Conservation (phyloP, 2,329 filamentous ascomycete species). For the Colletotrichum sp. region DNA sequence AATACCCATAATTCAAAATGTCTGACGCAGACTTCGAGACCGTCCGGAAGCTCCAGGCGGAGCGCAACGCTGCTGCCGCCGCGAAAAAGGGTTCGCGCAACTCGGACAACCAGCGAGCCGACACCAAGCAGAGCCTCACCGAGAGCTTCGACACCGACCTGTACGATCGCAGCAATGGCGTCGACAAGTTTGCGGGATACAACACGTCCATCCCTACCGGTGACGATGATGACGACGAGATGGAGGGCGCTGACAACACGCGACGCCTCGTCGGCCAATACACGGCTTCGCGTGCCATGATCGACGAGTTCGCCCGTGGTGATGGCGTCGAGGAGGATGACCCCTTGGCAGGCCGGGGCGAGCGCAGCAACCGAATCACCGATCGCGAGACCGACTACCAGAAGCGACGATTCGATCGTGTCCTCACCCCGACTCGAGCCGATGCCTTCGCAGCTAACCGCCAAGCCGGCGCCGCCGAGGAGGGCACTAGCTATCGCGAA, state of each 20-base stretch:
- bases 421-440: conserved; percentile 82
- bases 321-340: conserved; percentile 91
- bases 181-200: conserved; percentile 87
- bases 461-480: conserved; percentile 68
- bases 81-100: conserved; percentile 82
- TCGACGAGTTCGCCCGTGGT: conserved; percentile 91
- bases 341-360: conserved; percentile 78
- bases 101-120: conserved; percentile 84
- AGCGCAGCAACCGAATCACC: conserved; percentile 88
- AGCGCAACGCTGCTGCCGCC: conserved; percentile 83
- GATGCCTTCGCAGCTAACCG: conserved; percentile 84
- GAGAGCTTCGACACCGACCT: conserved; percentile 88
- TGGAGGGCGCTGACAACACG: conserved; percentile 75
- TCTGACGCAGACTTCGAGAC: conserved; percentile 85
- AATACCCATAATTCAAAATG: conserved; percentile 53
- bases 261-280: conserved; percentile 91
- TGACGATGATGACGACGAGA: conserved; percentile 79
- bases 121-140: conserved; percentile 91
- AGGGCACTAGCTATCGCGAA: conserved; percentile 84
- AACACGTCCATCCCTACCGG: conserved; percentile 84
- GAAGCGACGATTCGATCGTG: conserved; percentile 90
- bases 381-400: conserved; percentile 98
- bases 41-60: conserved; percentile 86
- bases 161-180: conserved; percentile 78
- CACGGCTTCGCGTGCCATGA: conserved; percentile 88